Percentiles rank a stretch among this genome's conserved stretches.
phyloP scores from a whole-genome alignment of 108 stramenopile genomes.

The Chaetoceros tenuissimus region DNA sequence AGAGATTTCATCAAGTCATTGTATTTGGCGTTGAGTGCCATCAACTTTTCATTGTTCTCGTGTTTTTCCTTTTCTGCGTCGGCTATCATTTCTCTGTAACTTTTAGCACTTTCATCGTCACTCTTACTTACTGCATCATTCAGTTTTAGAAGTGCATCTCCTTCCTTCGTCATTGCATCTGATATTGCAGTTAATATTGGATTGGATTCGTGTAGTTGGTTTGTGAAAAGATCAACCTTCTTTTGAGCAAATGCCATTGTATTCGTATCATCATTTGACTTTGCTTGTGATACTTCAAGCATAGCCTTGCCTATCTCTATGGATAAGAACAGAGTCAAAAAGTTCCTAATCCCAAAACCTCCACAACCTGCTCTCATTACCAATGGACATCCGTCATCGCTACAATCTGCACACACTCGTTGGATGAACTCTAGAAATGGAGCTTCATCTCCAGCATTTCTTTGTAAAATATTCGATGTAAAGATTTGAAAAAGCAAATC shows the following conservation, averaged over 20 bases:
- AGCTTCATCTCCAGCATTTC: slow-evolving; percentile 58
- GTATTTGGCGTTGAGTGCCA: slow-evolving; percentile 69
- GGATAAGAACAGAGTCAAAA: slow-evolving; percentile 77
- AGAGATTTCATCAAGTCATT: slow-evolving; percentile 60
- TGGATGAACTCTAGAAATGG: slow-evolving; percentile 90
- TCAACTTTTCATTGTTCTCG: slow-evolving; percentile 44
- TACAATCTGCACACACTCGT: slow-evolving; percentile 68
- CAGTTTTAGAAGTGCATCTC: slow-evolving; percentile 16
- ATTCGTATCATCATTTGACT: slow-evolving; percentile 19
- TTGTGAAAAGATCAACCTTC: slow-evolving; percentile 60
- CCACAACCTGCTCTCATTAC: slow-evolving; percentile 78
- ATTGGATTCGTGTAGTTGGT: slow-evolving; percentile 81
- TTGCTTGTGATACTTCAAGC: slow-evolving; percentile 55
- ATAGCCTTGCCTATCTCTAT: slow-evolving; percentile 85
- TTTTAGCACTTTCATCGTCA: slow-evolving; percentile 11
- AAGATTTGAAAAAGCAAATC: slow-evolving; percentile 87
- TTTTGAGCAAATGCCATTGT: slow-evolving; percentile 20
- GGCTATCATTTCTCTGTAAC: slow-evolving; percentile 27
- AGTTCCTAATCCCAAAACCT: slow-evolving; percentile 86
- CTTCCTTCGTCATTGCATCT: slow-evolving; percentile 83
- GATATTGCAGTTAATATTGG: slow-evolving; percentile 79
- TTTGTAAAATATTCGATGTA: slow-evolving; percentile 69
- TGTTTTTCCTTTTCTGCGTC: slow-evolving; percentile 31
- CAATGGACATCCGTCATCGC: slow-evolving; percentile 48
- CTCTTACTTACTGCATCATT: slow-evolving; percentile 5